These are phyloP conservation scores for Rhizopogon salebrosus DNA, from an alignment of 768 basidiomycete genomes.

Conservation along the genomic window DNA sequence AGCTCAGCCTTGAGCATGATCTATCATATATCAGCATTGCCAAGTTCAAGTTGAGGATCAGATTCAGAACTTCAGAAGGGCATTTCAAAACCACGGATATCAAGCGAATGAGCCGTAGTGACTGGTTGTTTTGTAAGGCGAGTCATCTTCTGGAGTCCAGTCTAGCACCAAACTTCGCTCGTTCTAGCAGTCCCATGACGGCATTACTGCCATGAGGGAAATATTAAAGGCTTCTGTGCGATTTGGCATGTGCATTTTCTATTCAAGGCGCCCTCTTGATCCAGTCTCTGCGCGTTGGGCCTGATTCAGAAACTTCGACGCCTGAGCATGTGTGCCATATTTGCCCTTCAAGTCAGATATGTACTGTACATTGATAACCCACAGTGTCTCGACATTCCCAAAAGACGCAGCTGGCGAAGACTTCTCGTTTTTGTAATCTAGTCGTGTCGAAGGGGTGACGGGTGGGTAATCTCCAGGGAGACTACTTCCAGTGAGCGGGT, in stretches of 20 bases:
- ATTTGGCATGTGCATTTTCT: not conserved
- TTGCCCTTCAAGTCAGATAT: too few relatives aligned
- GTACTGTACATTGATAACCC: not conserved
- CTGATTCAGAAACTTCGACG: not conserved
- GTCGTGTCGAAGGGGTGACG: not conserved
- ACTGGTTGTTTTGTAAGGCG: too few relatives aligned
- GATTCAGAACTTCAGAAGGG: too few relatives aligned
- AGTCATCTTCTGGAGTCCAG: too few relatives aligned
- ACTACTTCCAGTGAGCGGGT: constrained; percentile 2
- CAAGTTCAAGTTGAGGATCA: too few relatives aligned
- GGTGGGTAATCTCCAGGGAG: not conserved
- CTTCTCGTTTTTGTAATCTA: not conserved
- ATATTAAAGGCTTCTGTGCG: constrained; percentile 16
- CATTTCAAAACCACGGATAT: too few relatives aligned
- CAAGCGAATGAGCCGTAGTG: too few relatives aligned
- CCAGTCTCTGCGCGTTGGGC: not conserved
- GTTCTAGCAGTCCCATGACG: constrained; percentile 28
- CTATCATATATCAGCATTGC: too few relatives aligned
- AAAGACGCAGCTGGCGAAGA: constrained; percentile 1
- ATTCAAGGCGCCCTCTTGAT: not conserved
- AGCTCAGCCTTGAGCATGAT: too few relatives aligned
- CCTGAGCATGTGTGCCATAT: too few relatives aligned
- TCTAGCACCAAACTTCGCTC: constrained; percentile 26
- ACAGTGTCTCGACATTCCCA: not conserved
- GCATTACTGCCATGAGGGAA: constrained; percentile 19